Percentiles rank a stretch among this genome's conserved stretches.
These are phyloP conservation scores for Pseudogymnoascus sp. DNA, from an alignment of 2,329 filamentous ascomycete genomes.

Conservation along the genomic window DNA sequence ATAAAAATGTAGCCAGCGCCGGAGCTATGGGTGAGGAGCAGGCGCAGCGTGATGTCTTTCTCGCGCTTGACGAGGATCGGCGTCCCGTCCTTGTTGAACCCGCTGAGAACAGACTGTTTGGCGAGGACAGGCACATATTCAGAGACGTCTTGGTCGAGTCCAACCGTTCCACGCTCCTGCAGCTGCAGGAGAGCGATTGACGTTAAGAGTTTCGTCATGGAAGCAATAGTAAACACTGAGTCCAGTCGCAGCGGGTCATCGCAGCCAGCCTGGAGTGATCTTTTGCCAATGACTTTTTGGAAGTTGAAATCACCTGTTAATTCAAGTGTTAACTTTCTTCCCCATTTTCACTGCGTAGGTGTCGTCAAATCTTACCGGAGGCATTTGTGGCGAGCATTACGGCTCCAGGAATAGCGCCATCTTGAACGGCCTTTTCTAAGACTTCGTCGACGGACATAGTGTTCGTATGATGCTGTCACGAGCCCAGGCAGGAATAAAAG, in stretches of 20 bases:
- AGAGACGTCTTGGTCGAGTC: not conserved
- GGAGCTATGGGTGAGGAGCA: slow-evolving; percentile 46
- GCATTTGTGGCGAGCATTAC: not conserved
- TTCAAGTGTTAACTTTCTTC: not conserved
- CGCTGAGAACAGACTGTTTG: not conserved
- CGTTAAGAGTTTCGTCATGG: not conserved
- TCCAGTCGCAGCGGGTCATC: not conserved
- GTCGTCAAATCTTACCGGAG: not conserved
- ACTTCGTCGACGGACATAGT: not conserved
- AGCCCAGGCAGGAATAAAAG: not conserved
- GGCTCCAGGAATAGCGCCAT: not conserved
- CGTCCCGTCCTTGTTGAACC: not conserved
- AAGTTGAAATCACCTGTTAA: not conserved
- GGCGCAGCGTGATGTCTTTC: slow-evolving; percentile 43
- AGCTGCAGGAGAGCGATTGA: not conserved
- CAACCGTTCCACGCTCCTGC: not conserved
- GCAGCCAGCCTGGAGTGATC: not conserved
- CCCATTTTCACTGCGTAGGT: not conserved
- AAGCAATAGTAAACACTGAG: not conserved
- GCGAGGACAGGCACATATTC: not conserved
- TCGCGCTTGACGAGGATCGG: slow-evolving; percentile 23
- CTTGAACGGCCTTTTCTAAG: not conserved
- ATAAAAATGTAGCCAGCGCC: slow-evolving; percentile 52
- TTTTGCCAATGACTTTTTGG: not conserved
- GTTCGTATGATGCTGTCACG: not conserved